These are phyloP conservation scores for Beauveria pseudobassiana DNA, from an alignment of 2,329 filamentous ascomycete species.

Conservation along the genomic window DNA sequence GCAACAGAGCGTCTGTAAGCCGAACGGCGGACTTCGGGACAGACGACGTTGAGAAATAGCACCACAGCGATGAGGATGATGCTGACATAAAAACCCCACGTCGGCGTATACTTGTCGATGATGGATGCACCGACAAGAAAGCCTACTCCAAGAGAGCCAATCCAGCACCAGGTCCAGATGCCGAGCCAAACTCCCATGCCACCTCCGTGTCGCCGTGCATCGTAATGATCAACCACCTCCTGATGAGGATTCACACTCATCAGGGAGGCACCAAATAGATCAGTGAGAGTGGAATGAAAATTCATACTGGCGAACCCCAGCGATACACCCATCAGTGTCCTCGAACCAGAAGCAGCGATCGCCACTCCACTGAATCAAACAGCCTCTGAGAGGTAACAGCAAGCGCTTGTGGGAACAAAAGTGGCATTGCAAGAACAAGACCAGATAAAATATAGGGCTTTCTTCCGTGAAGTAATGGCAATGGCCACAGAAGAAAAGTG, in stretches of 20 bases:
- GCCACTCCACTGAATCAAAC: slow-evolving; percentile 48
- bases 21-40: slow-evolving; percentile 64
- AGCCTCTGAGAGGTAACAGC: slow-evolving; percentile 50
- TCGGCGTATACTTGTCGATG: slow-evolving; percentile 55
- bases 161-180: slow-evolving; percentile 70
- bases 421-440: slow-evolving; percentile 60
- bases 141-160: slow-evolving; percentile 63
- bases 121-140: slow-evolving; percentile 65
- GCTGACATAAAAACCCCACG: slow-evolving; percentile 70
- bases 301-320: slow-evolving; percentile 75
- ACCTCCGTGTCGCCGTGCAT: slow-evolving; percentile 66
- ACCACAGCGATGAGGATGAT: slow-evolving; percentile 59
- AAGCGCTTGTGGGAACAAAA: slow-evolving; percentile 70
- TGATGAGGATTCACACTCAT: slow-evolving; percentile 67
- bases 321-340: slow-evolving; percentile 58
- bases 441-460: slow-evolving; percentile 69
- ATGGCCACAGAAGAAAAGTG: slow-evolving; percentile 64
- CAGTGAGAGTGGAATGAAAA: slow-evolving; percentile 61
- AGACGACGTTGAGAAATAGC: slow-evolving; percentile 61
- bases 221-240: slow-evolving; percentile 58
- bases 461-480: slow-evolving; percentile 67
- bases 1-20: slow-evolving; percentile 61
- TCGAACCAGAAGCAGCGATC: slow-evolving; percentile 50
- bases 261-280: slow-evolving; percentile 69
- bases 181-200: slow-evolving; percentile 76